Evolutionary conservation across 164 flowering plant species (phyloP).

Genomic region (Piper longum): DNA sequence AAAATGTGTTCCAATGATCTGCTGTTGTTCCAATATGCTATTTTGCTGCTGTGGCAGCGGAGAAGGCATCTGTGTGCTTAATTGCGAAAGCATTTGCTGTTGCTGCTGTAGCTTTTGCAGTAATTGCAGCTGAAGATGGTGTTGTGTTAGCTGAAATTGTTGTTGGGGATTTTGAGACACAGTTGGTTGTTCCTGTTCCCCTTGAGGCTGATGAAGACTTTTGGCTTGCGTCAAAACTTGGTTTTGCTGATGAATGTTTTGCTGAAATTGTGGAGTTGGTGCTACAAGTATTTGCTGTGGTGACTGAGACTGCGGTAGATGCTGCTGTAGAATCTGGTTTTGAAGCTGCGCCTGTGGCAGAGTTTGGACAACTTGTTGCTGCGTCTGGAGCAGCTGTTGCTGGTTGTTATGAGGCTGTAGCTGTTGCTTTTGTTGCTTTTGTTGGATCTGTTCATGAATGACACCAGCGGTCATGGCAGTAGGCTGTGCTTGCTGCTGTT

Average conservation of each 20-base stretch:
- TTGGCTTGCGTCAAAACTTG: conserved; percentile 29
- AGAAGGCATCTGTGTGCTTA: conserved; percentile 5
- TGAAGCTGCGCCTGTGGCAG: conserved; percentile 28
- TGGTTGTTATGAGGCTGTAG: conserved; percentile 11
- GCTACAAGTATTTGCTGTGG: conserved; percentile 49
- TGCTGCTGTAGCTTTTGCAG: conserved; percentile 70
- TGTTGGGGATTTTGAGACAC: conserved; percentile 41
- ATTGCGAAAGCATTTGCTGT: conserved; percentile 22
- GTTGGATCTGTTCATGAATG: conserved; percentile 13
- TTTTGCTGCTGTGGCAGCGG: conserved; percentile 4
- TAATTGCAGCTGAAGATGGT: conserved; percentile 60
- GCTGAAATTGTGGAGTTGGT: conserved; percentile 30
- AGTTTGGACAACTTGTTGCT: conserved; percentile 18
- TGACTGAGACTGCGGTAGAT: conserved; percentile 31
- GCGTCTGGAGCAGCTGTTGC: conserved; percentile 12
- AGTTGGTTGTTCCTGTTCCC: conserved; percentile 25
- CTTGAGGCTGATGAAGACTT: conserved; percentile 43
- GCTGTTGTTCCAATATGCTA: conserved; percentile 4
- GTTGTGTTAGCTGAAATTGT: conserved; percentile 38
- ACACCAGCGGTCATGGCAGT: conserved; percentile 12
- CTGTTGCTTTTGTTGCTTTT: conserved; percentile 16
- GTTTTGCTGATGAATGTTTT: conserved; percentile 16
- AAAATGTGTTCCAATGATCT: conserved; percentile 19
- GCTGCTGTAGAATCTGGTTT: conserved; percentile 40
- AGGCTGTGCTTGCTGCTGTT: conserved; percentile 18